These are phyloP conservation scores for Bathelium albidoporum DNA, from an alignment of 495 filamentous ascomycete genomes.

Conservation along the genomic window DNA sequence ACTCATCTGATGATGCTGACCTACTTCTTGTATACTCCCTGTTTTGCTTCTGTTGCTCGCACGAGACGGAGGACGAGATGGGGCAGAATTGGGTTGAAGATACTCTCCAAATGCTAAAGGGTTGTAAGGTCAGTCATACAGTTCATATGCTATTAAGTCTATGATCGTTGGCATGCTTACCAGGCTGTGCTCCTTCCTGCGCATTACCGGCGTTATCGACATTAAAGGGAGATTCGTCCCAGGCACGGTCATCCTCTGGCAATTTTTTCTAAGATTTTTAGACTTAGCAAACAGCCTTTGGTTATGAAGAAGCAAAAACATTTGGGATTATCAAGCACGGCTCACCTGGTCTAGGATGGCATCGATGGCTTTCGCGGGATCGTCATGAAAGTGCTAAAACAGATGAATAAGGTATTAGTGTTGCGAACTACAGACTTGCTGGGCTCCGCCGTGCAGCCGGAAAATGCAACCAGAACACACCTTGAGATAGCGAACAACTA, in stretches of 20 bases:
- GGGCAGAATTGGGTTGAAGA: not conserved
- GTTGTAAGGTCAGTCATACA: not conserved
- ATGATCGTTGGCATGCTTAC: not conserved
- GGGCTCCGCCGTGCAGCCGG: not conserved
- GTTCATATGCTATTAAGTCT: not conserved
- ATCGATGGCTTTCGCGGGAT: slow-evolving; percentile 6
- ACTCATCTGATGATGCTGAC: slow-evolving; percentile 7
- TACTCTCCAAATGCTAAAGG: not conserved
- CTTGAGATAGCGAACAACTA: slow-evolving; percentile 11
- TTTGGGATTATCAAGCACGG: not conserved
- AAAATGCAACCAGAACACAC: slow-evolving; percentile 4
- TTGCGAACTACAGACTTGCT: not conserved
- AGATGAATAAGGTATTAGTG: not conserved
- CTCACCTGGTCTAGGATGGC: slow-evolving; percentile 15
- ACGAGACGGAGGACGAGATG: not conserved
- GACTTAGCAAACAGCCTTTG: not conserved
- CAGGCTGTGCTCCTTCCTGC: slow-evolving; percentile 3
- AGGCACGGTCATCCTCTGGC: not conserved
- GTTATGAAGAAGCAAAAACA: not conserved
- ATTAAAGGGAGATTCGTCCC: slow-evolving; percentile 8
- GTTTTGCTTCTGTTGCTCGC: not conserved
- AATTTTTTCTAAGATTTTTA: not conserved
- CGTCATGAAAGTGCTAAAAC: slow-evolving; percentile 9
- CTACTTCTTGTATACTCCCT: not conserved
- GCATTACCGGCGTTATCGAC: slow-evolving; percentile 8